Percentiles rank a stretch among this genome's conserved stretches.
These are phyloP conservation scores for Mucor lusitanicus DNA, from an alignment of 371 early-diverging fungal species.

Conservation along the genomic window DNA sequence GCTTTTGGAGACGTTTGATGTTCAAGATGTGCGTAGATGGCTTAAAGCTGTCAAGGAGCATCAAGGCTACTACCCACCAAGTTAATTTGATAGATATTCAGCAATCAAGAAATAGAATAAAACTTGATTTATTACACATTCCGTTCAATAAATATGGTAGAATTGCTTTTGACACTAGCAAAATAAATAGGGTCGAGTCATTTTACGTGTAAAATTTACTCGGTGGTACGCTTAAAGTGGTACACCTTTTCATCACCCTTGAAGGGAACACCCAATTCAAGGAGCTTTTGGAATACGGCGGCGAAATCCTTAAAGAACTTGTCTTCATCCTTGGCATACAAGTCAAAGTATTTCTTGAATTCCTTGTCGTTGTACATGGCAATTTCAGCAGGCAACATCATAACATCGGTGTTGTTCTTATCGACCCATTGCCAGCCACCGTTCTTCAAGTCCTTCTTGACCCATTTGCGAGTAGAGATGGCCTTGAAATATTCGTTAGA, in stretches of 20 bases:
- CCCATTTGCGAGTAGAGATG: conserved; percentile 70
- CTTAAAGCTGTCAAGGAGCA: no score
- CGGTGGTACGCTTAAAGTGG: conserved; percentile 41
- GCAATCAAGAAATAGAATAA: no score
- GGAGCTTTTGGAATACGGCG: conserved; percentile 78
- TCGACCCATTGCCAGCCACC: conserved; percentile 90
- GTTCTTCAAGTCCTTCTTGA: conserved; percentile 56
- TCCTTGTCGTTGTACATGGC: conserved; percentile 58
- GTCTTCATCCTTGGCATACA: conserved; percentile 82
- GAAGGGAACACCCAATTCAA: conserved; percentile 86
- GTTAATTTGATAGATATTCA: no score
- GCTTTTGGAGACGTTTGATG: no score
- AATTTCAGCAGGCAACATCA: conserved; percentile 54
- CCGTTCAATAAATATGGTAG: no score
- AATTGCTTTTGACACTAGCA: no score
- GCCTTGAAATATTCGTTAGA: conserved; percentile 78
- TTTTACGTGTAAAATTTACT: background rate
- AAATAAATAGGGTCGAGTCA: background rate
- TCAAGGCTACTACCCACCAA: no score
- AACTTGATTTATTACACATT: no score
- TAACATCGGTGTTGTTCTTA: conserved; percentile 60
- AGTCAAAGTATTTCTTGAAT: conserved; percentile 78
- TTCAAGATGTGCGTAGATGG: no score
- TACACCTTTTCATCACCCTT: conserved; percentile 62
- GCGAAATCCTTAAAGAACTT: conserved; percentile 87